phyloP scores from a whole-genome alignment of 768 basidiomycete species.

The Leucocoprinus sp. region DNA sequence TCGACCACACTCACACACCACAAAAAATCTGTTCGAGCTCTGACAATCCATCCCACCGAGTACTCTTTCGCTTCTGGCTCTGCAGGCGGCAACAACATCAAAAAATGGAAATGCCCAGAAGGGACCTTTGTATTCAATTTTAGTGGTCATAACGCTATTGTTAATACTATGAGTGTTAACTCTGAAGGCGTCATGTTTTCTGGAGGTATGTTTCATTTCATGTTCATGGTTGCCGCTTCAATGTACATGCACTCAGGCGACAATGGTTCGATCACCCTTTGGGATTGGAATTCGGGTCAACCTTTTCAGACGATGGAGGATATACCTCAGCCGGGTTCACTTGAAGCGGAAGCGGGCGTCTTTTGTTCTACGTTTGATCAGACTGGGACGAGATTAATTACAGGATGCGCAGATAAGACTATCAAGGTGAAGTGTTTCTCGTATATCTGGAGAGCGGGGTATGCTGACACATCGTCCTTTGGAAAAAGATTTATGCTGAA shows the following conservation, averaged over 20 bases:
- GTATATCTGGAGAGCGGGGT: too few relatives aligned
- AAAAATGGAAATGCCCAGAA: conserved; percentile 99
- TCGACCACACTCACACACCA: conserved; percentile 98
- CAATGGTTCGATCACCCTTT: conserved; percentile 84
- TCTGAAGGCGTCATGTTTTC: conserved; percentile 96
- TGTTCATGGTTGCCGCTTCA: conserved; percentile 5
- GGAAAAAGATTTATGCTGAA: conserved; percentile 5
- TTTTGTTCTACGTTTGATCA: conserved; percentile 97
- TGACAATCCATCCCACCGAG: conserved; percentile 93
- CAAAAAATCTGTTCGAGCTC: conserved; percentile 93
- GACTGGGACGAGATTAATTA: conserved; percentile 90
- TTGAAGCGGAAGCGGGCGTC: conserved; percentile 94
- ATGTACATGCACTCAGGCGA: conserved; percentile 46
- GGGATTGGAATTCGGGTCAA: conserved; percentile 93
- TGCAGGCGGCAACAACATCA: conserved; percentile 99
- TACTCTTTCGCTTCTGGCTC: conserved; percentile 95
- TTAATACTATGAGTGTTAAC: conserved; percentile 93
- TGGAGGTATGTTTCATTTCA: conserved; percentile 55
- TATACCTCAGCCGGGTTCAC: conserved; percentile 92
- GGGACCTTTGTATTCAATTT: conserved; percentile 96
- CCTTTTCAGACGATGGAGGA: conserved; percentile 94
- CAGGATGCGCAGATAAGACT: conserved; percentile 97
- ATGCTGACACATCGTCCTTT: too few relatives aligned
- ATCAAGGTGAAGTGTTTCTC: conserved; percentile 67
- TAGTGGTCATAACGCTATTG: conserved; percentile 92